Evolutionary conservation across 257 asterid genomes (phyloP).

Genomic region (Solanum tarijense): DNA sequence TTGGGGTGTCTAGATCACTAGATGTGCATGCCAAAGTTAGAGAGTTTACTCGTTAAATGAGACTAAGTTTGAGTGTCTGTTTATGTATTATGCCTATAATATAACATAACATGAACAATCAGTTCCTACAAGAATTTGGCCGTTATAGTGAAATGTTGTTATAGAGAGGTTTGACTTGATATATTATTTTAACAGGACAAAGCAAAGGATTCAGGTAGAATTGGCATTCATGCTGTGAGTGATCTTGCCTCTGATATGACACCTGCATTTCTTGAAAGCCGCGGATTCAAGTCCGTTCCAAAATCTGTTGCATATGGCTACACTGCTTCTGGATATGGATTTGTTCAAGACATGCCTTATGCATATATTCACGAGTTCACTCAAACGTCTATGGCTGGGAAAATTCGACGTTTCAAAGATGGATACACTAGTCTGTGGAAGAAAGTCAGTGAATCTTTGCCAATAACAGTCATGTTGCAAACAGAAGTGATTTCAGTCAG

Average conservation of each 20-base stretch:
- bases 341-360: constrained; percentile 72
- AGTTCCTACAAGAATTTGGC: not conserved
- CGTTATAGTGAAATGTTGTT: not conserved
- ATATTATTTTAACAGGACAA: constrained; percentile 39
- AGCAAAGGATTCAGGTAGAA: constrained; percentile 52
- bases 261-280: constrained; percentile 48
- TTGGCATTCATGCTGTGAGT: constrained; percentile 61
- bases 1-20: not conserved
- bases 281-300: constrained; percentile 49
- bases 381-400: constrained; percentile 79
- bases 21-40: not conserved
- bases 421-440: constrained; percentile 78
- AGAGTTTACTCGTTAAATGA: not conserved
- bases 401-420: constrained; percentile 66
- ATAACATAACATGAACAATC: not conserved
- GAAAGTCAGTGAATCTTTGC: constrained; percentile 38
- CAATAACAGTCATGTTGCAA: constrained; percentile 48
- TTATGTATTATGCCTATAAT: not conserved
- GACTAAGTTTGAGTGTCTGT: not conserved
- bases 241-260: constrained; percentile 52
- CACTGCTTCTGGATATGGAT: constrained; percentile 87
- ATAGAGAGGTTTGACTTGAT: not conserved
- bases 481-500: constrained; percentile 47
- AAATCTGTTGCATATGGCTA: constrained; percentile 75
- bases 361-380: constrained; percentile 76